Base-by-base conservation (phyloP, 805 yeast genomes). In the Candida pseudofarinosa region DNA sequence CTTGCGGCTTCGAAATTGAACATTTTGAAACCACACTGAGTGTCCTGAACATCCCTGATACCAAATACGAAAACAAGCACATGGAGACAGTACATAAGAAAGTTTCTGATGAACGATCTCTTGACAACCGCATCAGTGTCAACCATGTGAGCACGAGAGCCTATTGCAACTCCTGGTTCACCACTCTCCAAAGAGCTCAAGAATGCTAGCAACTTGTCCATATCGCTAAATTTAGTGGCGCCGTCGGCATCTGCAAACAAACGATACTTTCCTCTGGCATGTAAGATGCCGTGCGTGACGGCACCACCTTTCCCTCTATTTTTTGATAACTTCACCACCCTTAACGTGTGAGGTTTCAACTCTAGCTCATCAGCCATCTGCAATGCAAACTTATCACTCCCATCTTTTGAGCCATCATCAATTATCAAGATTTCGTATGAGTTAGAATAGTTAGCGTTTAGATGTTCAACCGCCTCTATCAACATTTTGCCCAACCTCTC, bases 171-270 rank as follows among this genome's bases (percentile, higher is more conserved):
- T 0, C 81, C 85, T 0, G 88, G 76, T 18, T 47, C 48, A 36
- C 49, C 38, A 4, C 38, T 47, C 2, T 54, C 44, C 30, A 61
- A 43, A 10, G 43, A 44, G 23, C 66, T 52, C 20, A 85, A 69
- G 10, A 69, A 63, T 3, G 55, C 57, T 8, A 79, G 48, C 44
- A 90, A 69, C 43, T 74, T 77, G 1, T 57, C 56, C 19, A 85
- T 69, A 60, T 90, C 97, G 19, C 77, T 55, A 59, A 93, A 93
- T 51, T 76, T 73, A 19, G 95, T 83, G 3, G 99, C 98, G 28
- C 98, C 98, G 65, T 93, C 99, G 1, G 98, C 99, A 65, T 93
- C 99, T 1, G 96, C 98, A 69, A 93, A 93, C 7, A 93, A 73
- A 8, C 80, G 79, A 53, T 77, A 83, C 43, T 72, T 60, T 10